Base-by-base conservation (phyloP, 768 basidiomycete species). In the Tulasnella sp. region DNA sequence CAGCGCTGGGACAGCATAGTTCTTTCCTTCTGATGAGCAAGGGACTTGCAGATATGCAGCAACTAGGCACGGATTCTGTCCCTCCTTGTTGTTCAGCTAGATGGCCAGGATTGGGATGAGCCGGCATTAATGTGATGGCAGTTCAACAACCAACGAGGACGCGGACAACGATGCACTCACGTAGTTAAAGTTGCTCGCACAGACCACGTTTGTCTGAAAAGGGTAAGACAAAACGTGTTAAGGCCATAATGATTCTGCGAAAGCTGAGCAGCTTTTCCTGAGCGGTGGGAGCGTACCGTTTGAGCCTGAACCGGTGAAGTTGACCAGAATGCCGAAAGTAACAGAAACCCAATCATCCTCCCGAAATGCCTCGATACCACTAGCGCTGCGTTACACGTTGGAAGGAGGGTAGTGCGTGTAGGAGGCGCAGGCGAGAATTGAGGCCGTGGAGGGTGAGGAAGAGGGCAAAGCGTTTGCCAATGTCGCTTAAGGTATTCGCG, bases 21-120 rank as follows among this genome's bases (percentile, higher is more conserved):
- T 76, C 25, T 37, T 64, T 25, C 74, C 74, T 7, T n/a, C 39
- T 0, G 8, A 12, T 1, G 49, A 58, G 49, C 74, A 76, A 3
- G 34, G 37, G 64, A 22, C 39, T 36, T 76, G 58, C 58, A 76
- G n/a, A 45, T 76, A 76, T 14, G 74, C 74, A n/a, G 74, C 38
- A 14, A 76, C 69, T n/a, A 76, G 67, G 42, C 74, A 76, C 34
- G 74, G 74, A 76, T 68, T 76, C 37, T 76, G 74, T 3, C 49
- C 67, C 19, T 34, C 25, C 22, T 17, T 9, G 36, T 76, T 76
- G 31, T n/a, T 42, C 25, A 76, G 39, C 74, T 76, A 58, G n/a
- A 25, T 17, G 42, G 19, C 42, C 42, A 45, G 19, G 15, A 45
- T n/a, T n/a, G 15, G 42, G 42, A 19, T 17, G 42, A 45, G 15